Conservation (phyloP, 2,329 filamentous ascomycete species). For the Phaeomoniella chlamydospora region DNA sequence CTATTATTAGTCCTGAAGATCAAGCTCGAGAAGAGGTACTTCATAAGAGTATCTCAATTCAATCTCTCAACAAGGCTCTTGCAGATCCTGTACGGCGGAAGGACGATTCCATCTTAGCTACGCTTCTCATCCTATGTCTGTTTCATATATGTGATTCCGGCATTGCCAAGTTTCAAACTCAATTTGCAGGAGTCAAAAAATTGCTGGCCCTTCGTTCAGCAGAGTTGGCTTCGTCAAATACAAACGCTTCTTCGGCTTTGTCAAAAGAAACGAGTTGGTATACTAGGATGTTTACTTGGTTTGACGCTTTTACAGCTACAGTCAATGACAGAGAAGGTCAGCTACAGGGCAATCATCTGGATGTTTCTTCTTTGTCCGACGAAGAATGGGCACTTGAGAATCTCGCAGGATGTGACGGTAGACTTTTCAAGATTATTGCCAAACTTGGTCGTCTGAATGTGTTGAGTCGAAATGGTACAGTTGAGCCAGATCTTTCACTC, state of each 20-base stretch:
- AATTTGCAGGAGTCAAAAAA: conserved; percentile 87
- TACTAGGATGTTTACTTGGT: conserved; percentile 84
- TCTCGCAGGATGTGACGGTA: conserved; percentile 71
- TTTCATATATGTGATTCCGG: conserved; percentile 91
- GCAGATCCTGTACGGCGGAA: conserved; percentile 60
- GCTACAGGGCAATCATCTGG: conserved; percentile 48
- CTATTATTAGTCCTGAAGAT: conserved; percentile 37
- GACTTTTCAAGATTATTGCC: conserved; percentile 74
- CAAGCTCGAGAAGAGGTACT: conserved; percentile 63
- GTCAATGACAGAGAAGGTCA: conserved; percentile 87
- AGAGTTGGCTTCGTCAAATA: conserved; percentile 35
- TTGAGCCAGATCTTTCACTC: conserved; percentile 10
- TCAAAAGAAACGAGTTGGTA: conserved; percentile 67
- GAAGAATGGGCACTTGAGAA: conserved; percentile 69
- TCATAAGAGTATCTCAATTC: conserved; percentile 73
- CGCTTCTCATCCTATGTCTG: conserved; percentile 73
- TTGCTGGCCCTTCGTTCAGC: conserved; percentile 63
- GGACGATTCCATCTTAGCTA: conserved; percentile 77
- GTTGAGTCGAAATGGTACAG: conserved; percentile 52
- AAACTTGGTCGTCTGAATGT: conserved; percentile 74
- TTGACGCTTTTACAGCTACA: conserved; percentile 81
- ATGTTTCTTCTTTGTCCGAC: conserved; percentile 48
- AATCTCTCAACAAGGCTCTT: conserved; percentile 70
- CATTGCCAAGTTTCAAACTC: conserved; percentile 82
- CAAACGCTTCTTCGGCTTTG: background rate